Evolutionary conservation across 169 alveolate species (phyloP), one percentile per base, ranked within the genome.

Genomic region (Cryptosporidium canis): DNA sequence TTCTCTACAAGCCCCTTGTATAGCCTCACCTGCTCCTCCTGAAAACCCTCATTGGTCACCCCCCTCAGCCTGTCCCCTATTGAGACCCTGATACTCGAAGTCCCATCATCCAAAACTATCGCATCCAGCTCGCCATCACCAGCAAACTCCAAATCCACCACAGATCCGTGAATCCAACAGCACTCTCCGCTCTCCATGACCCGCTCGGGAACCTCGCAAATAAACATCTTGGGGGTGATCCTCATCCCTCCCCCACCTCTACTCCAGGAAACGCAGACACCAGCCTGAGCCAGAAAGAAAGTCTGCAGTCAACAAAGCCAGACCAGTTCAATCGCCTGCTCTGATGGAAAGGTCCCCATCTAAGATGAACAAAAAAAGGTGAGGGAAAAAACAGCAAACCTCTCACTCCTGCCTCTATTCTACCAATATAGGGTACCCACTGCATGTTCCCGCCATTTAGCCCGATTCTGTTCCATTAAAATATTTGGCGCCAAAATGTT

Each of bases 91-190:
- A 58, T 12, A 35, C 77, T 77, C n/a, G 45, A 33, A 18, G 87
- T 77, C 11, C 87, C 72, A 27, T 77, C 87, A 58, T 77, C 87
- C 31, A 77, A n/a, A 12, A 33, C 45, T 9, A 66, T 44, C 24
- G 7, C 29, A 5, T 77, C 61, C 55, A 70, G 14, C 48, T 27
- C 66, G 18, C 66, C 66, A 48, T 31, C 24, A 12, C 33, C 35
- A 8, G 16, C 51, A 1, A 77, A 8, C 12, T 77, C 61, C 7
- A 77, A 29, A 16, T 66, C 83, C 7, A 63, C 45, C 7, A 77
- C 55, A 45, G 35, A 77, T 37, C 87, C 87, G 43, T 58, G 72
- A 37, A 77, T 27, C 87, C 87, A 77, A 43, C 63, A 77, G 14
- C 87, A 77, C 16, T 77, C 72, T 12, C 87, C 87, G 29, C 61